Percentiles rank a stretch among this genome's conserved stretches.
phyloP scores from a whole-genome alignment of 805 yeast genomes.

The Wickerhamiella australiensis region DNA sequence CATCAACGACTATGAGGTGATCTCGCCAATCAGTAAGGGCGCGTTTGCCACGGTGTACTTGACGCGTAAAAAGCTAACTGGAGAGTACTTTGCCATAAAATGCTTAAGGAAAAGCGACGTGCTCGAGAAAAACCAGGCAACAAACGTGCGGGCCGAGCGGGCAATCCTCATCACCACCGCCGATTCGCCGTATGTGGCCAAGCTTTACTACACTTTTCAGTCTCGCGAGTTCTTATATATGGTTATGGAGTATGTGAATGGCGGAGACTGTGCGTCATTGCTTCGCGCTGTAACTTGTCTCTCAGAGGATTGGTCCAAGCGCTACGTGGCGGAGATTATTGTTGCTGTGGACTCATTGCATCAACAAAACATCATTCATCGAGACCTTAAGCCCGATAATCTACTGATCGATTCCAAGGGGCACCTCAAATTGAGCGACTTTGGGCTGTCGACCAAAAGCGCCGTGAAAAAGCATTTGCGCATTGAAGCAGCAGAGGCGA shows the following conservation, averaged over 20 bases:
- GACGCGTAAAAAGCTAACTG: constrained; percentile 71
- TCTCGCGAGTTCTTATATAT: constrained; percentile 72
- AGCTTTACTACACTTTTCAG: constrained; percentile 77
- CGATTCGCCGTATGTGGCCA: constrained; percentile 86
- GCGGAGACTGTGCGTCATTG: constrained; percentile 89
- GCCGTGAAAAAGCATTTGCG: background rate
- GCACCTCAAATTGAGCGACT: constrained; percentile 86
- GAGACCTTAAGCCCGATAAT: constrained; percentile 94
- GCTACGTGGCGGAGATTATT: constrained; percentile 80
- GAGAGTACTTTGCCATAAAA: constrained; percentile 92
- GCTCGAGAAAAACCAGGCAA: constrained; percentile 93
- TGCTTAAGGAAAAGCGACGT: constrained; percentile 84
- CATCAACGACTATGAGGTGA: constrained; percentile 75
- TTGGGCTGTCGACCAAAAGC: constrained; percentile 44
- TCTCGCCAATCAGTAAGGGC: constrained; percentile 91
- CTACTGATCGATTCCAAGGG: constrained; percentile 75
- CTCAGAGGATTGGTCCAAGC: constrained; percentile 69
- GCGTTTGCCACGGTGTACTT: constrained; percentile 94
- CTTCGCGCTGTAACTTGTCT: constrained; percentile 69
- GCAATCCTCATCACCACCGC: constrained; percentile 91
- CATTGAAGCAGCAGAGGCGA: background rate
- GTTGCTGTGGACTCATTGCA: constrained; percentile 87
- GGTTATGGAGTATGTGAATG: constrained; percentile 93
- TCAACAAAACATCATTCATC: constrained; percentile 76
- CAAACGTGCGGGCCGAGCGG: constrained; percentile 86